These are phyloP conservation scores for Aspergillus clavatus DNA, from an alignment of 2,329 filamentous ascomycete species.

Conservation along the genomic window DNA sequence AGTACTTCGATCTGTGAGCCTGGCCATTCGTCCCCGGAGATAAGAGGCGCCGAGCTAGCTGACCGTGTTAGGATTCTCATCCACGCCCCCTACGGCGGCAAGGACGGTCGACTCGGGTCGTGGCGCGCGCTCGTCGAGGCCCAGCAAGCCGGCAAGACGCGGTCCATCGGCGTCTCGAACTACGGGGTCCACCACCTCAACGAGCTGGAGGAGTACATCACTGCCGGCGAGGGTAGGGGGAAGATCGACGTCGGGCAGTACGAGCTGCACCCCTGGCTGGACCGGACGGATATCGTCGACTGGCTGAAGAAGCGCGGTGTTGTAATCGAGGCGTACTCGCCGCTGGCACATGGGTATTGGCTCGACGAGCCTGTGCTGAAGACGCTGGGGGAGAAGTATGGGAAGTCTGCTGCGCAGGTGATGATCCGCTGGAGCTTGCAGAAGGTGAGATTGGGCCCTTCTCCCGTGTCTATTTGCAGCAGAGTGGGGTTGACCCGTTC, in stretches of 20 bases:
- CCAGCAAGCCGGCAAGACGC: slow-evolving; percentile 65
- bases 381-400: slow-evolving; percentile 61
- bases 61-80: slow-evolving; percentile 51
- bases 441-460: no score
- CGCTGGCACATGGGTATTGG: slow-evolving; percentile 65
- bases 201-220: slow-evolving; percentile 55
- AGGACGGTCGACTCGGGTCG: slow-evolving; percentile 61
- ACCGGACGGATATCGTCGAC: slow-evolving; percentile 60
- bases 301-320: slow-evolving; percentile 65
- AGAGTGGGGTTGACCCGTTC: slow-evolving; percentile 1
- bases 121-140: slow-evolving; percentile 77
- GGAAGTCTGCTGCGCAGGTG: slow-evolving; percentile 66
- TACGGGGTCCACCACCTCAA: slow-evolving; percentile 71
- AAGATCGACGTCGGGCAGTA: slow-evolving; percentile 72
- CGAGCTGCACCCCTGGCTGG: slow-evolving; percentile 79
- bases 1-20: slow-evolving; percentile 66
- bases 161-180: slow-evolving; percentile 70
- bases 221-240: slow-evolving; percentile 53
- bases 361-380: slow-evolving; percentile 64
- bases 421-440: slow-evolving; percentile 75
- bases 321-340: slow-evolving; percentile 73
- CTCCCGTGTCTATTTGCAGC: no score
- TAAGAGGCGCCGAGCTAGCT: neutral
- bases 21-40: neutral
- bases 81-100: slow-evolving; percentile 74